These are phyloP conservation scores for Phanerochaete carnosa DNA, from an alignment of 768 basidiomycete species.

Conservation along the genomic window DNA sequence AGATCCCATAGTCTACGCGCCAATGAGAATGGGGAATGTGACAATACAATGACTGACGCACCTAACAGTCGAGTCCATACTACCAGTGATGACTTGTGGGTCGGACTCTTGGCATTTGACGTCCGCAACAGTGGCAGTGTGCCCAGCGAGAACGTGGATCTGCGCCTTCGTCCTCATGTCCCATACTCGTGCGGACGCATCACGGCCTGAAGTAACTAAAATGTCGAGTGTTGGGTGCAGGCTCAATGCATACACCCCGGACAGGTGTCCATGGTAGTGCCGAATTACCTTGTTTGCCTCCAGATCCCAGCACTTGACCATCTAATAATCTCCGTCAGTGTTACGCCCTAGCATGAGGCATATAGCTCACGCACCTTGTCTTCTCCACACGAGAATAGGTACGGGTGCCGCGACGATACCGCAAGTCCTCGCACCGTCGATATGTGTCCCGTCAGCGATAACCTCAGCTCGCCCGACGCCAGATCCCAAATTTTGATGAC, in stretches of 20 bases:
- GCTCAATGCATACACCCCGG: slow-evolving; percentile 92
- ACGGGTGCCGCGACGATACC: slow-evolving; percentile 90
- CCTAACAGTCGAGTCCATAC: slow-evolving; percentile 97
- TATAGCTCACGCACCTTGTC: slow-evolving; percentile 67
- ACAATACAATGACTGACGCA: slow-evolving; percentile 30
- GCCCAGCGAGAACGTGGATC: slow-evolving; percentile 89
- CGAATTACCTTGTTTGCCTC: slow-evolving; percentile 99
- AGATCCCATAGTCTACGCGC: slow-evolving; percentile 90
- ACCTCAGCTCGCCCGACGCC: slow-evolving; percentile 93
- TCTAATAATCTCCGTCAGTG: slow-evolving; percentile 45
- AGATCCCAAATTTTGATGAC: slow-evolving; percentile 99
- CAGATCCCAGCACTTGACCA: slow-evolving; percentile 99
- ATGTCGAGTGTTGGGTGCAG: slow-evolving; percentile 96
- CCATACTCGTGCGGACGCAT: slow-evolving; percentile 97
- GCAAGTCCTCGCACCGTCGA: slow-evolving; percentile 94
- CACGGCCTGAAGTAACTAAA: slow-evolving; percentile 92
- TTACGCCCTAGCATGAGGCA: background rate
- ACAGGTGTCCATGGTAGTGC: slow-evolving; percentile 97
- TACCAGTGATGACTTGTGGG: slow-evolving; percentile 96
- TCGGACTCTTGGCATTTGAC: slow-evolving; percentile 97
- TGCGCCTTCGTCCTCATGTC: slow-evolving; percentile 99
- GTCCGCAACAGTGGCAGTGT: slow-evolving; percentile 92
- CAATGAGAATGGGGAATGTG: background rate
- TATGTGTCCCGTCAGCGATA: slow-evolving; percentile 97
- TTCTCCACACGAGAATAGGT: slow-evolving; percentile 95